Percentiles rank a stretch among this genome's conserved stretches.
Conservation (phyloP, 2,329 filamentous ascomycete species). For the Fusarium clavum region DNA sequence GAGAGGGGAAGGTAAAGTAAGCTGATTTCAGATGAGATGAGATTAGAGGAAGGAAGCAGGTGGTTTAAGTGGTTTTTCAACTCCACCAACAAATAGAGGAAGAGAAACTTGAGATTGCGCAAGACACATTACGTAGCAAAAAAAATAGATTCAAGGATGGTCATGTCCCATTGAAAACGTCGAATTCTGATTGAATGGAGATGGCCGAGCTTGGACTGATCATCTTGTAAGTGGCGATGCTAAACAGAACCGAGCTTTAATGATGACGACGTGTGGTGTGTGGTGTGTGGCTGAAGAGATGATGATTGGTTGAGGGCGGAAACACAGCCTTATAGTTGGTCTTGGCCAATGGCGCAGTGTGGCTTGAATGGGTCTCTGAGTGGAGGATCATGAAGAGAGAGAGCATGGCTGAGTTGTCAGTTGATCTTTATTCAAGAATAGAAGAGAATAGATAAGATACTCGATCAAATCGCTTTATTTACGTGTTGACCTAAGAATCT, state of each 20-base stretch:
- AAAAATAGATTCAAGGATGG: conserved; percentile 9
- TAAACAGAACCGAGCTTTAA: conserved; percentile 1
- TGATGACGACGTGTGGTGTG: conserved; percentile 32
- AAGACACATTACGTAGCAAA: conserved; percentile 38
- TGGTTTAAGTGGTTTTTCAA: conserved; percentile 19
- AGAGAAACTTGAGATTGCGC: conserved; percentile 21
- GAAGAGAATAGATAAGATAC: background rate
- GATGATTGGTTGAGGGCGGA: conserved; percentile 17
- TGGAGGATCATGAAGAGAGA: background rate
- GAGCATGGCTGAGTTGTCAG: conserved; percentile 10
- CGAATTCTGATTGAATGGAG: conserved; percentile 21
- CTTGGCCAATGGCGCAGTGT: conserved; percentile 13
- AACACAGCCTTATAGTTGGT: conserved; percentile 29
- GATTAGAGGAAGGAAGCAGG: background rate
- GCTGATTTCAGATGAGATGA: background rate
- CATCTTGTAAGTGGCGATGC: conserved; percentile 30
- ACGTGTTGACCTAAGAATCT: background rate
- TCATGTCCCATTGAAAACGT: conserved; percentile 12
- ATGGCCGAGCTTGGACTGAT: conserved; percentile 16
- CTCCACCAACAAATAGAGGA: background rate
- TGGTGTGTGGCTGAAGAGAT: conserved; percentile 28
- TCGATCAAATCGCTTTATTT: background rate
- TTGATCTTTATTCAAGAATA: background rate
- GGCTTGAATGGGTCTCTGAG: conserved; percentile 16
- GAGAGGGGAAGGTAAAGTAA: background rate